Base-by-base conservation (phyloP, 805 yeast species). In the Candida germanica region DNA sequence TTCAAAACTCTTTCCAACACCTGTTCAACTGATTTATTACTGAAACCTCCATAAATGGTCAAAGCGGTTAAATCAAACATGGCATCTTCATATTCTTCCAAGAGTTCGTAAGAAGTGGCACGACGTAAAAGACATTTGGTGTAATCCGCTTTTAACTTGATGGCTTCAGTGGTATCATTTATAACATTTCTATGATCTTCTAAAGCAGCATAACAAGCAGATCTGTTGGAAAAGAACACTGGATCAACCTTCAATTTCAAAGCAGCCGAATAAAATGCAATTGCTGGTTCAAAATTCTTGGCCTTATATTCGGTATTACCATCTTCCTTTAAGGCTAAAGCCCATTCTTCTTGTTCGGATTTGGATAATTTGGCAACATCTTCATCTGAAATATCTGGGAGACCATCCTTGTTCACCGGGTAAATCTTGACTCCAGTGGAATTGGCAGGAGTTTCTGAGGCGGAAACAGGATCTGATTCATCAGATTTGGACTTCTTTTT, bases 81-180 rank as follows among this genome's bases (percentile, higher is more conserved):
- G 29, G 98, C 89, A 40, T 89, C 95, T 30, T 79, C 76, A 62
- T 75, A 88, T 46, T 74, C 69, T 50, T 79, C 95, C 44, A 87
- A 62, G 47, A 78, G 75, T 67, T 93, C 98, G 59, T 83, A 83
- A 21, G 97, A 95, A 48, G 82, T 78, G 22, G 96, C 96, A 64
- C 98, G 83, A 66, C 99, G 87, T 53, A 87, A 69, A 44, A 88
- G 71, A 62, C 97, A 93, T 69, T 93, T 93, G 53, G 86, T 69
- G 66, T 93, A 91, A 58, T 84, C 91, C 9, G 95, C 96, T 59
- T 87, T 84, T 52, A 91, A 66, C 51, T 79, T 74, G 52, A 93
- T 73, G 19, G 98, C 98, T 43, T 73, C 75, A 14, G 95, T 78
- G 39, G 96, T 84, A 59, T 88, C 96, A 49, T 79, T 85, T 45